These are phyloP conservation scores for Spinellus fusiger DNA, from an alignment of 192 early-diverging fungal genomes.

Conservation along the genomic window DNA sequence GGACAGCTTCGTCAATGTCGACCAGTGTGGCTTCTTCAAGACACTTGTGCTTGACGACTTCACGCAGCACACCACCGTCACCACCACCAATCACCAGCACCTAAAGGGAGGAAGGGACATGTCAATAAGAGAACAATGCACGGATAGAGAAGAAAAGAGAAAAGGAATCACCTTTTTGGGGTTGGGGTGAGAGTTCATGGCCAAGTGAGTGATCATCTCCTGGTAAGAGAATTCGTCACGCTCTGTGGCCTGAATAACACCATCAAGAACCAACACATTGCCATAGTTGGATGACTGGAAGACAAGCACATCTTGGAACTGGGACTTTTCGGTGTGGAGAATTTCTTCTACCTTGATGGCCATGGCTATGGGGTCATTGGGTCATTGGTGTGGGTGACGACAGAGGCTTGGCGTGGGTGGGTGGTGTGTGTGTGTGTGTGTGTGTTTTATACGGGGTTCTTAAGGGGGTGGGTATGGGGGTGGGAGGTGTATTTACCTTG, in stretches of 20 bases:
- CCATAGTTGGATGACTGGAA: conserved; percentile 94
- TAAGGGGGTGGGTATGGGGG: too few species aligned
- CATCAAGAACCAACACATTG: conserved; percentile 95
- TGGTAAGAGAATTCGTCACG: conserved; percentile 99
- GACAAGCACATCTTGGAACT: conserved; percentile 97
- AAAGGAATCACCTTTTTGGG: conserved; percentile 72
- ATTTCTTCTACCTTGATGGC: conserved; percentile 91
- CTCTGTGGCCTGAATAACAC: conserved; percentile 97
- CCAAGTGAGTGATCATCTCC: conserved; percentile 98
- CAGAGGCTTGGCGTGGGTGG: too few species aligned
- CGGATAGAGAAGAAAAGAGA: too few species aligned
- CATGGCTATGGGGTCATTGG: conserved; percentile 65
- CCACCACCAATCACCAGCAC: conserved; percentile 99
- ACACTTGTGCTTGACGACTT: conserved; percentile 93
- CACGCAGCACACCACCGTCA: conserved; percentile 98
- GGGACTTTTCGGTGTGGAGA: conserved; percentile 90
- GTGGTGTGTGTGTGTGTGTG: neutral
- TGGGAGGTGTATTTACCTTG: too few species aligned
- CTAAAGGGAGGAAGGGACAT: conserved; percentile 25
- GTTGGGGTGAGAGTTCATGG: conserved; percentile 91
- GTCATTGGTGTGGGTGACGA: neutral
- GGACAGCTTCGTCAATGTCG: conserved; percentile 97
- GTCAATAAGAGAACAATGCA: neutral
- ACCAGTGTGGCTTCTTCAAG: conserved; percentile 90
- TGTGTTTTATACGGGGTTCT: neutral